These are phyloP conservation scores for Apiospora hydei DNA, from an alignment of 2,329 filamentous ascomycete species.

Conservation along the genomic window DNA sequence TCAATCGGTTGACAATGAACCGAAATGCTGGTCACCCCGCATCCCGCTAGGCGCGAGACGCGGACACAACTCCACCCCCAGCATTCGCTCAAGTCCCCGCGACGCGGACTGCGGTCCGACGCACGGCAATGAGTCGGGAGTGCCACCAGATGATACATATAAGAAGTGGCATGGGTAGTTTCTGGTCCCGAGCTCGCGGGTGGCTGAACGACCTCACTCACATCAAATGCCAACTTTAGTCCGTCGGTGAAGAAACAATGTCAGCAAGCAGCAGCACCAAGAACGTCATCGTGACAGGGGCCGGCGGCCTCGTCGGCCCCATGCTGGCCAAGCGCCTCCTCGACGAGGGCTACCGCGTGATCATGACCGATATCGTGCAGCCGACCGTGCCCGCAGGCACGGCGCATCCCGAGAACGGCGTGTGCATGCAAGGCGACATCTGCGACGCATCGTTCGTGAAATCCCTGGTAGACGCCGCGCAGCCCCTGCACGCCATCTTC, in stretches of 20 bases:
- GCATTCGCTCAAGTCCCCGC: constrained; percentile 5
- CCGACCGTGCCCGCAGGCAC: constrained; percentile 58
- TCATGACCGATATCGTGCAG: constrained; percentile 62
- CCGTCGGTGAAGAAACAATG: background rate
- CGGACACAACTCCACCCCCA: constrained; percentile 13
- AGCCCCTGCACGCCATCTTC: constrained; percentile 59
- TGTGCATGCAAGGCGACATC: constrained; percentile 58
- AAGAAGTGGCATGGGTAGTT: background rate
- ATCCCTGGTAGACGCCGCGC: constrained; percentile 49
- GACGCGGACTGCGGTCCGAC: constrained; percentile 9
- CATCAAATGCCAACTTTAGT: background rate
- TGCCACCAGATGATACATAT: background rate
- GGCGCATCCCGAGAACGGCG: constrained; percentile 57
- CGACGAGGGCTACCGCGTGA: constrained; percentile 46
- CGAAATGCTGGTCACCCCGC: constrained; percentile 17
- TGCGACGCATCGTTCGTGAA: constrained; percentile 41
- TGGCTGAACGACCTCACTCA: background rate
- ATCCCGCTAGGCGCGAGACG: constrained; percentile 18
- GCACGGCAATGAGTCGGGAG: constrained; percentile 2
- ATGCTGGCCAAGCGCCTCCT: constrained; percentile 50
- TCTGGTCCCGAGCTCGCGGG: too few species aligned
- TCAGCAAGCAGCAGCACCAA: constrained; percentile 32
- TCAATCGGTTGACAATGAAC: constrained; percentile 5
- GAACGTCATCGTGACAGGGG: constrained; percentile 46
- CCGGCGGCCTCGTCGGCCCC: constrained; percentile 44